Base-by-base conservation (phyloP, 2,329 filamentous ascomycete genomes). In the Lojkania enalia region DNA sequence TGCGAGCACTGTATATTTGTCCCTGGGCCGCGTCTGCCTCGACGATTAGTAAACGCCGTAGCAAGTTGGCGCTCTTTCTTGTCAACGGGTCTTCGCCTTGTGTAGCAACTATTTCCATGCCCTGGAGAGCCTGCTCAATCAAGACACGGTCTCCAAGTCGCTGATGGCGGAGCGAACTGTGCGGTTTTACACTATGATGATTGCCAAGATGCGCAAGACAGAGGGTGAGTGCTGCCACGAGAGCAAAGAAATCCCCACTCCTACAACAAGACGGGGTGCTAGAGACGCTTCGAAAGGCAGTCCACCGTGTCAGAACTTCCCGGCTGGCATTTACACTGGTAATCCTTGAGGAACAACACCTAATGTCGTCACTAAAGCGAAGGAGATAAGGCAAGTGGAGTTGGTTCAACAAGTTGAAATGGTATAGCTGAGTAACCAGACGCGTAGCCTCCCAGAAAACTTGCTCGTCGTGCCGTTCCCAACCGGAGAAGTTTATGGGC, bases 341-440 rank as follows among this genome's bases (percentile, higher is more conserved):
- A 11, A 54, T 15, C 25, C 48, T 39, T 41, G 49, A 6, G 44
- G 25, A 21, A n/a, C 45, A 47, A 6, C 5, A 32, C 20, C 33
- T 49, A 32, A 5, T 36, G 41, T 16, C n/a, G n/a, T n/a, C n/a
- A n/a, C n/a, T n/a, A n/a, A n/a, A 36, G 1, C 33, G 35, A 25
- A 42, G 23, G 33, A 60, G 42, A 19, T 49, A 58, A 2, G 58
- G 55, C 9, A 61, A 39, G 20, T 60, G 51, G 3, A 60, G 33
- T 5, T 49, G 58, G 13, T 20, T 19, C 11, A 36, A 19, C 19
- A 36, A 21, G 16, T 20, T 27, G 16, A 9, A 37, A 20, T 43
- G 40, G 18, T 27, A n/a, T 3, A 43, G 7, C n/a, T 43, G 40
- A 30, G 42, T 31, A 3, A 19, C 3, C 6, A 51, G 14, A 12